Conservation (phyloP, 257 asterid genomes). For the Nicotiana tabacum region DNA sequence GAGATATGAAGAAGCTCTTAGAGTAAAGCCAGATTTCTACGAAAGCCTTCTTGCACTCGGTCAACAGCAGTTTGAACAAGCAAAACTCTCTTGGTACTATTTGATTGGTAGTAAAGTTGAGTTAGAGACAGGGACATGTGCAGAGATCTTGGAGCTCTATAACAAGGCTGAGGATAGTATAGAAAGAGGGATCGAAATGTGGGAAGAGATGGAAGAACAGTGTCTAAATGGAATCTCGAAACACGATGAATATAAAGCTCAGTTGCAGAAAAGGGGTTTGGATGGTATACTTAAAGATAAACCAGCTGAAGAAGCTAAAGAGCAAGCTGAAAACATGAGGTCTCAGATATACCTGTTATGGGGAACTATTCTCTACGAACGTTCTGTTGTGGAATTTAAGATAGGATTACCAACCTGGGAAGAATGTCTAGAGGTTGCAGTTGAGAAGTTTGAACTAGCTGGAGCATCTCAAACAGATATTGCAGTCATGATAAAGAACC, state of each 20-base stretch:
- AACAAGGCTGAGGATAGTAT: conserved; percentile 93
- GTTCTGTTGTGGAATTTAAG: conserved; percentile 92
- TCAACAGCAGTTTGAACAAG: conserved; percentile 82
- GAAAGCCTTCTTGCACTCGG: conserved; percentile 95
- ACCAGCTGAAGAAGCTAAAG: conserved; percentile 57
- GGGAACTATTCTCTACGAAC: conserved; percentile 89
- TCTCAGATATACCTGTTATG: conserved; percentile 78
- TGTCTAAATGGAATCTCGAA: conserved; percentile 80
- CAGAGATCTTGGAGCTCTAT: conserved; percentile 69
- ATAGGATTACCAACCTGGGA: conserved; percentile 85
- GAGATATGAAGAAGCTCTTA: conserved; percentile 74
- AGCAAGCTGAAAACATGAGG: conserved; percentile 63
- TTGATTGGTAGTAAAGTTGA: conserved; percentile 49
- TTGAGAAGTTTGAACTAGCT: conserved; percentile 83
- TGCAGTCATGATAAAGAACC: conserved; percentile 93
- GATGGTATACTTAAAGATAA: conserved; percentile 52
- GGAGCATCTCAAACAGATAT: conserved; percentile 84
- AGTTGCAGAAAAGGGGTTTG: conserved; percentile 53
- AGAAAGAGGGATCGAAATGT: conserved; percentile 81
- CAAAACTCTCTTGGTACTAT: conserved; percentile 82
- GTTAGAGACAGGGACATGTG: conserved; percentile 45
- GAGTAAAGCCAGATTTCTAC: conserved; percentile 78
- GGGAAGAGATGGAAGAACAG: conserved; percentile 94
- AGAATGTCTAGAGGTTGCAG: conserved; percentile 87
- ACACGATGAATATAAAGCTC: conserved; percentile 51